A percentile compares a stretch with the other conserved stretches of the same genome.
Evolutionary conservation across 768 basidiomycete species (phyloP).

Genomic region (Boletus rubroflammeus): DNA sequence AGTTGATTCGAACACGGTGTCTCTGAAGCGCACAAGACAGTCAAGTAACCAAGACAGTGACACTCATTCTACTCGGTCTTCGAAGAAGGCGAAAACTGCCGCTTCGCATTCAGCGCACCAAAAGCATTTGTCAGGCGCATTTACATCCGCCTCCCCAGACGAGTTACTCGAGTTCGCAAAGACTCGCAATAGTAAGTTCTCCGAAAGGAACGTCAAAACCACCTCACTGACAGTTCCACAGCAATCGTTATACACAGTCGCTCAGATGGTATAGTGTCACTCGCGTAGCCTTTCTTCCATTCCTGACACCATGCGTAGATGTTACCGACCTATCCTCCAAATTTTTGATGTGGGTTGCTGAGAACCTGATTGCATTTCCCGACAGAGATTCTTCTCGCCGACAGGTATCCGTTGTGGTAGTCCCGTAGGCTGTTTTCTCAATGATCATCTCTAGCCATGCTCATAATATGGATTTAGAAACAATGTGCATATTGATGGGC

Average conservation of each 20-base stretch:
- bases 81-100: conserved; percentile 11
- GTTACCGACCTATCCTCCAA: conserved; percentile 13
- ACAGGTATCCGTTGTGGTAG: conserved; percentile 18
- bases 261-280: conserved; percentile 15
- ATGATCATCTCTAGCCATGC: neutral
- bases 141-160: conserved; percentile 6
- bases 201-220: neutral
- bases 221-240: conserved; percentile 5
- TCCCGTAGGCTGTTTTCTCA: conserved; percentile 12
- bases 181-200: conserved; percentile 21
- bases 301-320: conserved; percentile 13
- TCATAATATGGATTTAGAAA: conserved; percentile 12
- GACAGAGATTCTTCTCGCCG: neutral
- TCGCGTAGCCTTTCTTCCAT: neutral
- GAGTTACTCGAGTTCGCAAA: conserved; percentile 19
- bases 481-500: conserved; percentile 8
- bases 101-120: neutral
- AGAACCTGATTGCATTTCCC: neutral
- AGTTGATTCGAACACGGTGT: conserved; percentile 5
- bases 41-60: conserved; percentile 1
- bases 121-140: neutral
- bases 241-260: conserved; percentile 20
- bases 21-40: conserved; percentile 15
- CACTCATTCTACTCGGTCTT: neutral
- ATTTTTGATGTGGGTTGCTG: conserved; percentile 19